Evolutionary conservation across 2,329 filamentous ascomycete genomes (phyloP), one percentile per base, ranked within the genome.

Genomic region (Acephala macrosclerotiorum): DNA sequence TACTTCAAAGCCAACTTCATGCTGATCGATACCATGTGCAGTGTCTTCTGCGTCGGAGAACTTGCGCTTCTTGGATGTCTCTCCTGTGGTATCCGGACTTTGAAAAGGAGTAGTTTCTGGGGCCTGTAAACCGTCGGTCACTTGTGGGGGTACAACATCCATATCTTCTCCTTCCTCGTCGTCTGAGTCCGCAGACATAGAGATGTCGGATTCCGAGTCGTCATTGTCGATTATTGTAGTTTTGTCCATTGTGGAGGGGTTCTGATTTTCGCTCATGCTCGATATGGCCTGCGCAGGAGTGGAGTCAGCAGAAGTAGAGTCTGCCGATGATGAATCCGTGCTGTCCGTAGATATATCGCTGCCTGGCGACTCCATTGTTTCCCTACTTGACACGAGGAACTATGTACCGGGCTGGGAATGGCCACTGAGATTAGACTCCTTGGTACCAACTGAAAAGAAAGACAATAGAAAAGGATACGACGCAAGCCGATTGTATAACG

Each of bases 111-210:
- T 45, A 29, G 53, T 26, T 29, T 40, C 58, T 25, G 47, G 36
- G 56, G 56, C 40, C 16, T 65, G 45, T n/a, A 35, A 14, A 57
- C 20, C 42, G 25, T 65, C 35, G 26, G 65, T 61, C 38, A 62
- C 40, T 42, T 58, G 35, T 51, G 53, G 12, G n/a, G 38, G 26
- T 12, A 11, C 12, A n/a, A 8, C 9, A 18, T 40, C 55, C 11
- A 4, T 6, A n/a, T 36, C 20, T 63, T 49, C 51, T 47, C 47
- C 40, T 11, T 71, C 61, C 47, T 75, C 71, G 45, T 76, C 74
- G 35, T 77, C 77, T 20, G 72, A 74, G 35, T 77, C 75, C 47
- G 74, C 72, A 61, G 73, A 75, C 77, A 79, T 79, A 49, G 77
- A 77, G 53, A 78, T 68, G 68, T 79, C 77, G 4, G 77, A 78